phyloP scores from a whole-genome alignment of 2,329 filamentous ascomycete species.

The Aspergillus calidoustus region DNA sequence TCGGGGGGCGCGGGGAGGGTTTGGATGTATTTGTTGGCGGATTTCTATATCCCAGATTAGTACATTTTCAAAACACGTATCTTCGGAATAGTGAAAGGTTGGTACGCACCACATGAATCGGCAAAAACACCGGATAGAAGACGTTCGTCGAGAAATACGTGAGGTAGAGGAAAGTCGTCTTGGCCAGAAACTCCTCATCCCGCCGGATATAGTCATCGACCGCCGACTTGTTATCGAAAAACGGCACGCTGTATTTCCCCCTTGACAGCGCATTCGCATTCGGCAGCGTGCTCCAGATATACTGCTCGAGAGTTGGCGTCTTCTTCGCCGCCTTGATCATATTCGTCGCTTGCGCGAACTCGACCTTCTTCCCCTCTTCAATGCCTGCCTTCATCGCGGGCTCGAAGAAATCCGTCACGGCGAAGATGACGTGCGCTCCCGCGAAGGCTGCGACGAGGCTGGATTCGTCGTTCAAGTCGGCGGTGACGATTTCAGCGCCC shows the following conservation, averaged over 20 bases:
- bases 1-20: neutral
- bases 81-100: too few relatives aligned
- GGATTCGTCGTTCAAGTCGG: neutral
- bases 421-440: conserved; percentile 35
- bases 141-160: neutral
- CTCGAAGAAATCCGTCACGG: conserved; percentile 43
- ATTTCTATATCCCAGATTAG: neutral
- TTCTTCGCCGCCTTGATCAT: conserved; percentile 48
- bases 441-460: neutral
- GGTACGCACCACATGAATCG: neutral
- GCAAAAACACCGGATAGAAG: neutral
- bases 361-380: conserved; percentile 42
- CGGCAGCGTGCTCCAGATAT: conserved; percentile 53
- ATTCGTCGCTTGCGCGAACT: conserved; percentile 48
- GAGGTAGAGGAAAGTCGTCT: neutral
- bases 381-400: conserved; percentile 20
- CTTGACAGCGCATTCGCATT: conserved; percentile 35
- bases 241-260: conserved; percentile 43
- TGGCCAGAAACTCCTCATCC: conserved; percentile 21
- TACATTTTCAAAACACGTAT: too few relatives aligned
- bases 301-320: conserved; percentile 48
- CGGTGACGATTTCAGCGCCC: neutral
- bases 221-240: conserved; percentile 51
- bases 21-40: neutral
- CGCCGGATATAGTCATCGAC: conserved; percentile 48